A percentile compares a stretch with the other conserved stretches of the same genome.
phyloP scores from a whole-genome alignment of 176 grass and related monocot genomes.

The Tuctoria greenei region DNA sequence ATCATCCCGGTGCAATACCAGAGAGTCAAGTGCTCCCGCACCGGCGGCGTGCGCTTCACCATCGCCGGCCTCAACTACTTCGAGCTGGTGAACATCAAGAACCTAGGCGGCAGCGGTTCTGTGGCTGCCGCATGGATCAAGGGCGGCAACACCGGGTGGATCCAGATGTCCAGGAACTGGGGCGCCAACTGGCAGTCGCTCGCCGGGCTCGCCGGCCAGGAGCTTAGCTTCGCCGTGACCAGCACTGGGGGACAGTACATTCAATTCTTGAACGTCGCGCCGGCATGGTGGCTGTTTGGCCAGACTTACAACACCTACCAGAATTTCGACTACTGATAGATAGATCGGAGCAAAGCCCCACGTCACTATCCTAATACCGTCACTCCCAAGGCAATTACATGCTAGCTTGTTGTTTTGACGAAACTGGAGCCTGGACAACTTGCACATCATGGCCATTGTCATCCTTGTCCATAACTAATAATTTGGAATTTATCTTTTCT shows the following conservation, averaged over 20 bases:
- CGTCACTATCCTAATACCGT: not conserved
- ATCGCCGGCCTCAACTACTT: conserved; percentile 49
- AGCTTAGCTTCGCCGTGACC: conserved; percentile 49
- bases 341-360: not conserved
- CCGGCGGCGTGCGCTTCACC: conserved; percentile 49
- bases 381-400: not conserved
- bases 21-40: conserved; percentile 48
- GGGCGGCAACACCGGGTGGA: conserved; percentile 36
- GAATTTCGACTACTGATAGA: conserved; percentile 47
- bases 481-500: not conserved
- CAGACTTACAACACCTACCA: conserved; percentile 42
- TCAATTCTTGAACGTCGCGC: conserved; percentile 28
- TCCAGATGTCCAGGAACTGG: conserved; percentile 46
- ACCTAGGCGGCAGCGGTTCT: conserved; percentile 50
- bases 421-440: not conserved
- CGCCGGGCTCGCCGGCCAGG: conserved; percentile 34
- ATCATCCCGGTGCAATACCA: conserved; percentile 60
- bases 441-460: not conserved
- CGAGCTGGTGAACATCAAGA: conserved; percentile 49
- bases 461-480: not conserved
- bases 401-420: not conserved
- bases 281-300: conserved; percentile 52
- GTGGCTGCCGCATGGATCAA: conserved; percentile 22
- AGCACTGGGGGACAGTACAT: conserved; percentile 46
- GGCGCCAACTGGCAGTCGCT: conserved; percentile 56